Percentiles rank a stretch among this genome's conserved stretches.
phyloP scores from a whole-genome alignment of 139 green algal species.

The Yamagishiella unicocca region DNA sequence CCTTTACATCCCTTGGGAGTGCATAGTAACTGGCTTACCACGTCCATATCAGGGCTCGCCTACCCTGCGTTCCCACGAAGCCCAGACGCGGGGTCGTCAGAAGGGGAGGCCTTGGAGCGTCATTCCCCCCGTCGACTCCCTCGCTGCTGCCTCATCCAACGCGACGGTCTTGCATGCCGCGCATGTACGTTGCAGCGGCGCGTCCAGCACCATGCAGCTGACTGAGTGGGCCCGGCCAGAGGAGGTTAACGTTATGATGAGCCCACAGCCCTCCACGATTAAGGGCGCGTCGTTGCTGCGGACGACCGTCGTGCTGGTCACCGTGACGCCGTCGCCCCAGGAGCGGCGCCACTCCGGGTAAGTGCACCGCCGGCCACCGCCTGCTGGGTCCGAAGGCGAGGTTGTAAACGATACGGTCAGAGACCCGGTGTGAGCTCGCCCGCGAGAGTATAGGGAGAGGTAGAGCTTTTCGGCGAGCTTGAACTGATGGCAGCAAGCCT shows the following conservation, averaged over 20 bases:
- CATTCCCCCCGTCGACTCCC: no score
- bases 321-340: not conserved
- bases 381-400: not conserved
- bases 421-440: not conserved
- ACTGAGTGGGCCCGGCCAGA: not conserved
- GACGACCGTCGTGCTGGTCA: not conserved
- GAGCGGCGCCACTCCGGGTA: not conserved
- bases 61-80: no score
- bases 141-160: not conserved
- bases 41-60: no score
- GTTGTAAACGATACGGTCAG: not conserved
- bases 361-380: not conserved
- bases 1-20: no score
- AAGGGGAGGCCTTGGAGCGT: no score
- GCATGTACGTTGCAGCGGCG: not conserved
- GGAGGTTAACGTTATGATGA: not conserved
- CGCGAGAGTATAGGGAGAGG: not conserved
- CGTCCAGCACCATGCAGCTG: not conserved
- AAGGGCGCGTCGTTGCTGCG: not conserved
- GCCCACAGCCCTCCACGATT: not conserved
- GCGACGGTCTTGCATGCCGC: not conserved
- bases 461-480: not conserved
- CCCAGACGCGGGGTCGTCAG: no score
- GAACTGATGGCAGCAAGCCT: not conserved
- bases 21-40: no score